phyloP scores from a whole-genome alignment of 768 basidiomycete genomes.

The Mycena haematopus region DNA sequence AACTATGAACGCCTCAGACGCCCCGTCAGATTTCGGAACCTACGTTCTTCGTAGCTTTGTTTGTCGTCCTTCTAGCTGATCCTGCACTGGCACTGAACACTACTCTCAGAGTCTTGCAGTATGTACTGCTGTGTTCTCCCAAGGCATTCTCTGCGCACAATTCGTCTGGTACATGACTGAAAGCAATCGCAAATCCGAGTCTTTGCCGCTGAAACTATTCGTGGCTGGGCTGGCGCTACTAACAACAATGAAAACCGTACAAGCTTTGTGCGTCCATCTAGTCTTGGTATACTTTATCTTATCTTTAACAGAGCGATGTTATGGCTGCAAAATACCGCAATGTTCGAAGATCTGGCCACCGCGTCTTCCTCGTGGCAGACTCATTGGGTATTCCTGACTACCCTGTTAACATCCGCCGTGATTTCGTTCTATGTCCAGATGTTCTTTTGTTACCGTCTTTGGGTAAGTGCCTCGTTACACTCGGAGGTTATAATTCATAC shows the following conservation, averaged over 20 bases:
- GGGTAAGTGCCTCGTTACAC: not conserved
- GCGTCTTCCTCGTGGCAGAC: not conserved
- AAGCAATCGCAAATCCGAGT: not conserved
- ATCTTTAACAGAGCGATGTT: not conserved
- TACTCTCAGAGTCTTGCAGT: not conserved
- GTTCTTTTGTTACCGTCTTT: not conserved
- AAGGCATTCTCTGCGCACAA: not conserved
- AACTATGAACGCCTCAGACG: too few relatives aligned
- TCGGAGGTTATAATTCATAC: not conserved
- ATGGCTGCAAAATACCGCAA: not conserved
- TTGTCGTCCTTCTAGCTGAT: not conserved
- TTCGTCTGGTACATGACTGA: not conserved
- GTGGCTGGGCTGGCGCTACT: not conserved
- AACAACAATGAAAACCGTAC: constrained; percentile 3
- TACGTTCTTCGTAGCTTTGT: not conserved
- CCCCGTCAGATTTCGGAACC: not conserved
- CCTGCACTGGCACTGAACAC: not conserved
- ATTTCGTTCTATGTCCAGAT: not conserved
- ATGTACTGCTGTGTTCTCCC: not conserved
- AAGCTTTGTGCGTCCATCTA: not conserved
- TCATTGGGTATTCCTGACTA: not conserved
- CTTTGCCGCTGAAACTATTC: not conserved
- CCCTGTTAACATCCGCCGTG: not conserved
- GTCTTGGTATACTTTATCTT: not conserved
- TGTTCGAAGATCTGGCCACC: not conserved